Percentiles rank a stretch among this genome's conserved stretches.
Conservation (phyloP, 148 eudicot species). For the Nyssa sinensis region DNA sequence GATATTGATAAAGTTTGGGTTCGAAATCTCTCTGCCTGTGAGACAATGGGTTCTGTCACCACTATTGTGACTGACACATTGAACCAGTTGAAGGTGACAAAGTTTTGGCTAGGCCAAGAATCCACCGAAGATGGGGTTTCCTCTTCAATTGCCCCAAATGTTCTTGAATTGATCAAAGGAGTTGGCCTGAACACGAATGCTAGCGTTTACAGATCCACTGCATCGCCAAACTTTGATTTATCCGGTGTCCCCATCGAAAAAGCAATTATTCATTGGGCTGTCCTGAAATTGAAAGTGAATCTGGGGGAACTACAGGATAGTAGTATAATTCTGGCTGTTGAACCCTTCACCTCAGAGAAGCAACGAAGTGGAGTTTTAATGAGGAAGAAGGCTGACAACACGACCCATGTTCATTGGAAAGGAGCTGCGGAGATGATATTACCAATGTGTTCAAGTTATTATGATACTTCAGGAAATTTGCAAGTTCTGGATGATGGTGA, state of each 20-base stretch:
- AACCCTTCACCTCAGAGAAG: slow-evolving; percentile 32
- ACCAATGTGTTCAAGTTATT: slow-evolving; percentile 26
- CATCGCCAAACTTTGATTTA: slow-evolving; percentile 2
- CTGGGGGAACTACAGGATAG: slow-evolving; percentile 20
- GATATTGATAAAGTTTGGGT: slow-evolving; percentile 32
- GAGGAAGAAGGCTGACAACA: slow-evolving; percentile 19
- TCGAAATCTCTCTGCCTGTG: slow-evolving; percentile 31
- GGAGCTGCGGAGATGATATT: slow-evolving; percentile 42
- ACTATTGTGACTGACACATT: slow-evolving; percentile 30
- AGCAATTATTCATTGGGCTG: slow-evolving; percentile 41
- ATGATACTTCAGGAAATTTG: slow-evolving; percentile 16
- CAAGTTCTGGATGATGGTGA: slow-evolving; percentile 16
- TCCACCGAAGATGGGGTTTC: slow-evolving; percentile 3
- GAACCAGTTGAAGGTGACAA: slow-evolving; percentile 33
- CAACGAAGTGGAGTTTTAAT: slow-evolving; percentile 27
- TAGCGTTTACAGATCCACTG: slow-evolving; percentile 10
- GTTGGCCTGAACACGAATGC: slow-evolving; percentile 32
- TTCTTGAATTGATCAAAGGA: slow-evolving; percentile 15
- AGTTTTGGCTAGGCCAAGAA: slow-evolving; percentile 29
- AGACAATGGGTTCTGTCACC: slow-evolving; percentile 37
- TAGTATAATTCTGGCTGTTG: slow-evolving; percentile 18
- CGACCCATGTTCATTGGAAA: slow-evolving; percentile 31
- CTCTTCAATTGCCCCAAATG: slow-evolving; percentile 13
- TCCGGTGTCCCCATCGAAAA: slow-evolving; percentile 35
- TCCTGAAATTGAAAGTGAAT: slow-evolving; percentile 25